Conservation (phyloP, 2,329 filamentous ascomycete genomes). For the Talaromyces sp. region DNA sequence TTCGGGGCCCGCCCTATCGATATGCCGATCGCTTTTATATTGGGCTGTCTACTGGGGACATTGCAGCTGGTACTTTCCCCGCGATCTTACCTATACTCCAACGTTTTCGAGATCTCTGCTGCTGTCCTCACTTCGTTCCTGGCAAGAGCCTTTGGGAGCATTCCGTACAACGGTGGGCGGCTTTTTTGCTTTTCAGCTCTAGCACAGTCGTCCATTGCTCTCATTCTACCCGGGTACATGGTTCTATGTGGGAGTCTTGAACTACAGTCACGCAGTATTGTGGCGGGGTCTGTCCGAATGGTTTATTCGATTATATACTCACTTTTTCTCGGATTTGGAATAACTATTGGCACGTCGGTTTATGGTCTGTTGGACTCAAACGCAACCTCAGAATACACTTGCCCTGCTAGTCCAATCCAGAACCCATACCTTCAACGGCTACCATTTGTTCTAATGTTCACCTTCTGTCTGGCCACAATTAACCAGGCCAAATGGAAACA, state of each 20-base stretch:
- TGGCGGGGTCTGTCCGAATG: slow-evolving; percentile 69
- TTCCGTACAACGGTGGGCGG: slow-evolving; percentile 41
- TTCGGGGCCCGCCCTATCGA: slow-evolving; percentile 75
- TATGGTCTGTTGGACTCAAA: slow-evolving; percentile 56
- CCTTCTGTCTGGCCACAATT: slow-evolving; percentile 69
- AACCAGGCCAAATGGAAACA: slow-evolving; percentile 81
- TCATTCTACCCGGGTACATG: slow-evolving; percentile 66
- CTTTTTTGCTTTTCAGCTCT: slow-evolving; percentile 69
- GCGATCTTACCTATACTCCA: slow-evolving; percentile 61
- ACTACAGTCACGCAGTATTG: slow-evolving; percentile 63
- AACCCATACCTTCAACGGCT: slow-evolving; percentile 52
- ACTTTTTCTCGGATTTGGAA: slow-evolving; percentile 66
- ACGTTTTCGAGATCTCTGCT: slow-evolving; percentile 62
- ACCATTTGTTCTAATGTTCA: slow-evolving; percentile 69
- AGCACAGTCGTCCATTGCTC: slow-evolving; percentile 65
- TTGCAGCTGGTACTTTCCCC: slow-evolving; percentile 73
- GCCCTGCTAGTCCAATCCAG: slow-evolving; percentile 46
- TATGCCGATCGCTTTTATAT: slow-evolving; percentile 68
- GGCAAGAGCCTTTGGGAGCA: slow-evolving; percentile 62
- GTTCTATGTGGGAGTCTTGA: slow-evolving; percentile 59
- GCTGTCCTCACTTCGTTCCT: slow-evolving; percentile 64
- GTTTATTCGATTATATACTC: slow-evolving; percentile 72
- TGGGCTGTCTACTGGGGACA: slow-evolving; percentile 68
- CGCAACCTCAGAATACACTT: slow-evolving; percentile 47
- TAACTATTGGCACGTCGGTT: slow-evolving; percentile 60